Percentiles rank a stretch among this genome's conserved stretches.
These are phyloP conservation scores for Blastobotrys proliferans DNA, from an alignment of 1,139 yeast species.

Conservation along the genomic window DNA sequence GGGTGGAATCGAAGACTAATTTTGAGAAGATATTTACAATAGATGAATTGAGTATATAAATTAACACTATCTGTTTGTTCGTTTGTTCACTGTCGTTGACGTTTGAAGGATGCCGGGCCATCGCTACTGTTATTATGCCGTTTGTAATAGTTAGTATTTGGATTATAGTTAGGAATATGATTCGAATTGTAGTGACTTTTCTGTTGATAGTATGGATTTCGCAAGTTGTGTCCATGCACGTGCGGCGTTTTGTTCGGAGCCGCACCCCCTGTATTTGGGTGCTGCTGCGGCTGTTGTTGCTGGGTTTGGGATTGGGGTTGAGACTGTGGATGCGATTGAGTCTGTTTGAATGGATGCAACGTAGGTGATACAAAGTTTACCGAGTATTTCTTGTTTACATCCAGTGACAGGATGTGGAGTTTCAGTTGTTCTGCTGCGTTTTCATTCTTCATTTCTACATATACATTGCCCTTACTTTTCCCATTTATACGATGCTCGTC, in stretches of 20 bases:
- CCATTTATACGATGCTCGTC: constrained; percentile 35
- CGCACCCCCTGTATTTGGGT: not conserved
- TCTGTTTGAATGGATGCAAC: constrained; percentile 9
- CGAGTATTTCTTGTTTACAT: not conserved
- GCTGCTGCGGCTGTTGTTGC: not conserved
- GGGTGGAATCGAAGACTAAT: constrained; percentile 23
- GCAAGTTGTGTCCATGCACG: not conserved
- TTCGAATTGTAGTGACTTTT: constrained; percentile 2
- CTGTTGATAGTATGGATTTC: constrained; percentile 4
- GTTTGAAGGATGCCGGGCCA: constrained; percentile 10
- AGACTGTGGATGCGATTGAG: not conserved
- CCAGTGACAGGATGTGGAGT: not conserved
- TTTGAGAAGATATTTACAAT: not conserved
- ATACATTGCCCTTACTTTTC: constrained; percentile 31
- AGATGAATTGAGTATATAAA: not conserved
- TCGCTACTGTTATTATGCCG: not conserved
- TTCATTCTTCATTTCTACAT: constrained; percentile 18
- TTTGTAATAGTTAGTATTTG: constrained; percentile 4
- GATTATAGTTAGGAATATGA: constrained; percentile 5
- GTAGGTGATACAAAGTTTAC: constrained; percentile 3
- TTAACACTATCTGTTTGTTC: no score
- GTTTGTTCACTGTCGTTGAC: constrained; percentile 9
- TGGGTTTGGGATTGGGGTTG: not conserved
- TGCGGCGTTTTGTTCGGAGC: not conserved
- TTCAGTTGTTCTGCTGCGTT: constrained; percentile 17